A percentile compares a stretch with the other conserved stretches of the same genome.
Conservation (phyloP, 2,329 filamentous ascomycete species). For the Neocucurbitaria cava region DNA sequence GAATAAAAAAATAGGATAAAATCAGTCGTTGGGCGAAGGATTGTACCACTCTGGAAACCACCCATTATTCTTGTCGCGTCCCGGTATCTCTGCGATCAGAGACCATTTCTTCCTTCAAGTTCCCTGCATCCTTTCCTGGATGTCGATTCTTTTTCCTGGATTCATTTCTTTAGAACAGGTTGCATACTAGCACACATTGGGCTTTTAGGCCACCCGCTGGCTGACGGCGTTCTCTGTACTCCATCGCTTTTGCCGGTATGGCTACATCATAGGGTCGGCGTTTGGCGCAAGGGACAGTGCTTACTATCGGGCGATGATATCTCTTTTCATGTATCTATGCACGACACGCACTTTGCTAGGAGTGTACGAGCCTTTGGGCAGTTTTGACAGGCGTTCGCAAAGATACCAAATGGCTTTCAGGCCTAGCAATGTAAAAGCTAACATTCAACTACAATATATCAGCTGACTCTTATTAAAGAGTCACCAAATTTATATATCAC, state of each 20-base stretch:
- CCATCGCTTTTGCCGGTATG: constrained; percentile 23
- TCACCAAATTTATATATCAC: background rate
- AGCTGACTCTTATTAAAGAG: constrained; percentile 16
- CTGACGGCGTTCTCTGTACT: constrained; percentile 37
- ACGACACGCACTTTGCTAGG: constrained; percentile 39
- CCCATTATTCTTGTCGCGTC: background rate
- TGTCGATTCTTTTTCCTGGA: background rate
- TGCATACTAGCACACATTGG: constrained; percentile 42
- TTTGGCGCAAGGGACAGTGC: constrained; percentile 22
- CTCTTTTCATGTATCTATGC: constrained; percentile 27
- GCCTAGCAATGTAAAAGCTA: constrained; percentile 29
- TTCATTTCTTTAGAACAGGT: constrained; percentile 34
- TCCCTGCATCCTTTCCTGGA: constrained; percentile 6
- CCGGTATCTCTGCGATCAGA: background rate
- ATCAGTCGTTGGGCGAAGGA: background rate
- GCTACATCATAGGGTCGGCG: constrained; percentile 26
- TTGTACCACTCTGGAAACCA: background rate
- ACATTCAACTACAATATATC: constrained; percentile 10
- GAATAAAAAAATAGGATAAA: background rate
- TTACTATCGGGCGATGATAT: constrained; percentile 17
- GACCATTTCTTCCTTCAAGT: background rate
- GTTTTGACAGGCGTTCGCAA: constrained; percentile 25
- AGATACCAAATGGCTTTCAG: constrained; percentile 37
- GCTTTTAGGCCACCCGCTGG: constrained; percentile 37
- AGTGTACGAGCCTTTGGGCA: constrained; percentile 28